A percentile compares a stretch with the other conserved stretches of the same genome.
These are phyloP conservation scores for Coemansia nantahalensis DNA, from an alignment of 192 early-diverging fungal genomes.

Conservation along the genomic window DNA sequence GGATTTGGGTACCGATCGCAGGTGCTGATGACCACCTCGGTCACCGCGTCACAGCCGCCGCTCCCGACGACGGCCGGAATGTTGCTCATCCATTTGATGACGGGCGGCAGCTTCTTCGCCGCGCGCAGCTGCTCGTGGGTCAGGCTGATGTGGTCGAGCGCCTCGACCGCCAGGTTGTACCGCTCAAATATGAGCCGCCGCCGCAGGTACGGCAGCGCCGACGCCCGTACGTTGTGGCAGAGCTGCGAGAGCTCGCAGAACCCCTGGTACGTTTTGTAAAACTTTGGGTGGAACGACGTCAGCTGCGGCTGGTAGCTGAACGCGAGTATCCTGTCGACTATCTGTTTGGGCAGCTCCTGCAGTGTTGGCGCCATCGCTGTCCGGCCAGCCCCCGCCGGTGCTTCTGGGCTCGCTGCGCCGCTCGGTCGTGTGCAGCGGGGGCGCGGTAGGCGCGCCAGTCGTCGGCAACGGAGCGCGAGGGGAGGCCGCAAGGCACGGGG, in stretches of 20 bases:
- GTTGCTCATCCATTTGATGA: conserved; percentile 25
- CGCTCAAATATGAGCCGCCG: conserved; percentile 33
- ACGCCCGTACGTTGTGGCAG: conserved; percentile 17
- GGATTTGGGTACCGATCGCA: too few species aligned
- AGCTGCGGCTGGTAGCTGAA: conserved; percentile 14
- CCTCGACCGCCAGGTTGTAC: conserved; percentile 23
- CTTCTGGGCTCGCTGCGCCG: too few species aligned
- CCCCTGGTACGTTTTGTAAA: conserved; percentile 11
- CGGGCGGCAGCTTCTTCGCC: conserved; percentile 17
- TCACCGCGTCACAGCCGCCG: not conserved
- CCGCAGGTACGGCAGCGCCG: conserved; percentile 10
- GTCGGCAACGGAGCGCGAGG: too few species aligned
- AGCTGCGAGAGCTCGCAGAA: conserved; percentile 14
- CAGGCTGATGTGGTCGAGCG: conserved; percentile 9
- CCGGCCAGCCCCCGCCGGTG: too few species aligned
- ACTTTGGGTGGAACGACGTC: conserved; percentile 18
- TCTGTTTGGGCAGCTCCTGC: conserved; percentile 32
- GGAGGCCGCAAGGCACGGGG: too few species aligned
- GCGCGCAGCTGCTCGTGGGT: conserved; percentile 16
- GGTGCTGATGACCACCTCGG: too few species aligned
- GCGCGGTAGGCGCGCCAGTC: too few species aligned
- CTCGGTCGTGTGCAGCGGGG: too few species aligned
- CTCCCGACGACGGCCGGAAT: not conserved
- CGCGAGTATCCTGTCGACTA: conserved; percentile 24
- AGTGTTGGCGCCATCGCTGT: conserved; percentile 14